Evolutionary conservation across 345 rosid species (phyloP), one percentile per base, ranked within the genome.

Genomic region (Rhizophora apiculata): DNA sequence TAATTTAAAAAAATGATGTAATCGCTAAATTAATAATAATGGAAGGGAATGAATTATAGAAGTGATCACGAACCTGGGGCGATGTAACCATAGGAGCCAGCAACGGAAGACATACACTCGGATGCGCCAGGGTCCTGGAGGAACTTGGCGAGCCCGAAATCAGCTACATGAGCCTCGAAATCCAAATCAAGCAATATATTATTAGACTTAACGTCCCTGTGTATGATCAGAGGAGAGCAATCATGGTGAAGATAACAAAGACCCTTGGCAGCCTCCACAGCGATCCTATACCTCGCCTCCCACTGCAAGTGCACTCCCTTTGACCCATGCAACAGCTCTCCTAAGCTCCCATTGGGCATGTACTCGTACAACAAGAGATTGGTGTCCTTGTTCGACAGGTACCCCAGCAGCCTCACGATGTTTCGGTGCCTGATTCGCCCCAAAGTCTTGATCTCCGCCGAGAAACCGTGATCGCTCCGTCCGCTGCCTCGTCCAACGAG

Each of bases 141-240:
- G 88, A 94, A 89, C 89, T 91, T 94, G 22, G 97, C 98, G 20
- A 94, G 86, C 49, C 98, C 98, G 57, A 94, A 94, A 79, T 91
- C 98, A 16, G 97, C 97, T 4, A 94, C 95, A 69, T 91, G 97
- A 60, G 98, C 97, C 70, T 91, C 95, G 18, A 79, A 87, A 48
- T 88, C 85, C 3, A 89, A 85, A 80, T 91, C 96, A 13, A 94
- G 83, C 63, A 94, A 70, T 34, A 94, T 94, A 63, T 94, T 94
- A 48, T 89, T 94, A 9, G 97, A 89, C 82, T 94, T 94, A 1
- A 91, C 98, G 62, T 94, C 98, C 48, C 97, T 74, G 32, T 93
- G 98, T n/a, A 93, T 83, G 39, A 93, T 93, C 82, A 93, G 77
- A 0, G 96, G 97, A 46, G 88, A 88, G 77, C 98, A 94, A 54